Conservation (phyloP, 345 rosid genomes). For the Limnanthes douglasii region DNA sequence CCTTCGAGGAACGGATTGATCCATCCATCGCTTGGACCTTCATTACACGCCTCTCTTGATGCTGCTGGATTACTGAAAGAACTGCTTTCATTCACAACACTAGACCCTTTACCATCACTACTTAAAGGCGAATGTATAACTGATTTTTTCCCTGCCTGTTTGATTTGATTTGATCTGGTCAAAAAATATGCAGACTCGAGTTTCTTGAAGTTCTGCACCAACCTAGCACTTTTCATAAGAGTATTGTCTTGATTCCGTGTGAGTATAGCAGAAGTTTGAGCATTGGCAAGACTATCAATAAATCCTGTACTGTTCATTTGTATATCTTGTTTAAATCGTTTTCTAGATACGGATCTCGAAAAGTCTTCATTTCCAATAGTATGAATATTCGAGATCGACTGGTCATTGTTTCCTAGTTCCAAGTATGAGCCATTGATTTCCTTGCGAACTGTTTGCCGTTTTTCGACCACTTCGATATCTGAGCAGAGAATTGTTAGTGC, state of each 20-base stretch:
- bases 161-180: slow-evolving; percentile 53
- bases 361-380: slow-evolving; percentile 25
- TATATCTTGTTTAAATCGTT: slow-evolving; percentile 40
- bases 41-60: slow-evolving; percentile 27
- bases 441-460: slow-evolving; percentile 42
- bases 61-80: slow-evolving; percentile 37
- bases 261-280: slow-evolving; percentile 18
- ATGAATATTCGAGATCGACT: slow-evolving; percentile 21
- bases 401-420: slow-evolving; percentile 28
- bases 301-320: slow-evolving; percentile 10
- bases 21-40: slow-evolving; percentile 54
- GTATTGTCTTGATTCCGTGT: slow-evolving; percentile 34
- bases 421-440: slow-evolving; percentile 25
- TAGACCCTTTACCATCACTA: slow-evolving; percentile 70
- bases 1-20: slow-evolving; percentile 93
- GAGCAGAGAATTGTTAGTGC: slow-evolving; percentile 58
- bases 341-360: slow-evolving; percentile 48
- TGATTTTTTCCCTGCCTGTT: slow-evolving; percentile 29
- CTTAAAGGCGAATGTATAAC: slow-evolving; percentile 38
- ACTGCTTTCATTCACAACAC: slow-evolving; percentile 63
- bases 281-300: slow-evolving; percentile 26
- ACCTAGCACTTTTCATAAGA: slow-evolving; percentile 46
- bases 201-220: slow-evolving; percentile 88
- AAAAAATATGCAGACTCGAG: slow-evolving; percentile 74
- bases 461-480: slow-evolving; percentile 68